Base-by-base conservation (phyloP, 2,329 filamentous ascomycete species). In the Fusarium multiceps region DNA sequence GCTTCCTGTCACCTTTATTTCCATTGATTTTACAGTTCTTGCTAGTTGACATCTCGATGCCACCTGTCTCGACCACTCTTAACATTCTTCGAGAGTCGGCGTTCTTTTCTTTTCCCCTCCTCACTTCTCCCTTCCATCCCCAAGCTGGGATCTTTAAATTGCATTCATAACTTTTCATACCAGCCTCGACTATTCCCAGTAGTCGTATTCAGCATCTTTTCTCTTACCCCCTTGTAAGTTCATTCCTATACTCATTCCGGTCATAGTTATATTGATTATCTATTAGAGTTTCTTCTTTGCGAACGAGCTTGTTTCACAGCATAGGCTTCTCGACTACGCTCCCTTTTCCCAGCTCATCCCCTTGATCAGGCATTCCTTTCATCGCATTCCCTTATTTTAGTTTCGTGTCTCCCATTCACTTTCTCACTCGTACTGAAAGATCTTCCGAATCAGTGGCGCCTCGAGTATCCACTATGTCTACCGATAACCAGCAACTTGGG, bases 401-500 rank as follows among this genome's bases (percentile, higher is more conserved):
- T 46, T 46, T 54, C 49, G 55, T 48, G 20, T 40, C 50, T 27
- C 56, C 57, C 46, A 10, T 53, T 54, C 46, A 47, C 40, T 45
- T 61, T 28, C 23, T 49, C 59, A 41, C 42, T 32, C 28, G 25
- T 48, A 42, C 37, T 40, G 21, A 50, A 45, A 55, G 59, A 71
- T 65, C 55, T 27, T 55, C 66, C 55, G 57, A 58, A 59, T 64
- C 58, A 58, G 62, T 63, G 63, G 55, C 66, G 55, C 53, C 43
- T 72, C n/a, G 18, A 49, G 21, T 56, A 57, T 57, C 28, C 43
- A 72, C 54, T 49, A 79, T 78, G 77, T 49, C 71, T 37, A 59
- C 59, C 46, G 59, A 73, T 62, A 69, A 72, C 54, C 69, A 72
- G n/a, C 54, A 65, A 32, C 57, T 72, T 48, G 87, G 88, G 48